Evolutionary conservation across 345 rosid genomes (phyloP).

Genomic region (Ailanthus altissimus): DNA sequence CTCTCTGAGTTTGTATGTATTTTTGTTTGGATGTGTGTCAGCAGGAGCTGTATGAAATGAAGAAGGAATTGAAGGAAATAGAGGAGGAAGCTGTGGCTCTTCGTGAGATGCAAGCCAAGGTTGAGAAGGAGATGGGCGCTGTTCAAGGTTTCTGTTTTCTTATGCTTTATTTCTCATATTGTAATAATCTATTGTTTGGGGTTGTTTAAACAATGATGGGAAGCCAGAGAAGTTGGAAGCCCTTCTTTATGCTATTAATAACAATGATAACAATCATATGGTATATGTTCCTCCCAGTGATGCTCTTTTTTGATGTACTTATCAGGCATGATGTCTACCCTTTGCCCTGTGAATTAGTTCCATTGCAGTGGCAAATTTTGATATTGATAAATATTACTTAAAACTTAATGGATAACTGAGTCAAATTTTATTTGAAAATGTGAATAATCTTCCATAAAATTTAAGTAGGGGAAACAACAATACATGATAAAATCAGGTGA

Average conservation of each 20-base stretch:
- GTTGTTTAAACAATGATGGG: constrained; percentile 64
- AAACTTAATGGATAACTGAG: not conserved
- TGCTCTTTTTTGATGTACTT: constrained; percentile 89
- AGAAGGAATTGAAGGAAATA: too few species aligned
- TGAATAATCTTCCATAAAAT: not conserved
- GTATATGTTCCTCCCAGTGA: constrained; percentile 82
- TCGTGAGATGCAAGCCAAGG: too few species aligned
- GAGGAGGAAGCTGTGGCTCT: too few species aligned
- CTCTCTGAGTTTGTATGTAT: too few species aligned
- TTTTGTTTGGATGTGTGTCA: too few species aligned
- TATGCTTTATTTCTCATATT: too few species aligned
- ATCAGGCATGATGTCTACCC: constrained; percentile 46
- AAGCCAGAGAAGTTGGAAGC: constrained; percentile 72
- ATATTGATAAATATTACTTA: not conserved
- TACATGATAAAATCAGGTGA: not conserved
- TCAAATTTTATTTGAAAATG: not conserved
- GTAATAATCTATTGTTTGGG: too few species aligned
- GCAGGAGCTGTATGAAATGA: too few species aligned
- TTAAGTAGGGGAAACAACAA: not conserved
- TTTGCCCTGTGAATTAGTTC: not conserved
- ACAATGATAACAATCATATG: constrained; percentile 70
- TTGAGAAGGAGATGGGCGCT: too few species aligned
- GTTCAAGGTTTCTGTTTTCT: too few species aligned
- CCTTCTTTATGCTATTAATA: constrained; percentile 72
- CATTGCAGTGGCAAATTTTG: not conserved